A percentile compares a stretch with the other conserved stretches of the same genome.
phyloP scores from a whole-genome alignment of 2,329 filamentous ascomycete species.

The Colletotrichum gigasporum region DNA sequence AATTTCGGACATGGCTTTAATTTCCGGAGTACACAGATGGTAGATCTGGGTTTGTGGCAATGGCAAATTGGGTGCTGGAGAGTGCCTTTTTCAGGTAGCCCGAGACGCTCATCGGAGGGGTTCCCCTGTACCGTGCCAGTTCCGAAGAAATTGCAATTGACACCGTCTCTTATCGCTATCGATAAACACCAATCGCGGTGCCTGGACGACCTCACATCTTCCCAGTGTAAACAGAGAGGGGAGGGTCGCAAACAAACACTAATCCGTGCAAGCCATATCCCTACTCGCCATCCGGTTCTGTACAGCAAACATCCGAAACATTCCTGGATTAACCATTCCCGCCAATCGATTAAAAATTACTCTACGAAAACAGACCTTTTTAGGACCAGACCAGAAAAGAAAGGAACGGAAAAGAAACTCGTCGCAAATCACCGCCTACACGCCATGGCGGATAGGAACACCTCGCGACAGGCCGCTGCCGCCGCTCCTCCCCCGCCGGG shows the following conservation, averaged over 20 bases:
- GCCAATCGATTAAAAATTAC: not conserved
- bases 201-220: constrained; percentile 19
- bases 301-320: not conserved
- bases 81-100: too few relatives aligned
- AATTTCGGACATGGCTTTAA: too few relatives aligned
- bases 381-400: not conserved
- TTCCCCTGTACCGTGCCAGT: not conserved
- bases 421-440: not conserved
- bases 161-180: constrained; percentile 27
- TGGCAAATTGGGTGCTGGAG: too few relatives aligned
- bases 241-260: not conserved
- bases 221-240: constrained; percentile 30
- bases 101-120: too few relatives aligned
- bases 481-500: constrained; percentile 13
- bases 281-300: not conserved
- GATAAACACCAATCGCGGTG: not conserved
- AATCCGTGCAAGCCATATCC: not conserved
- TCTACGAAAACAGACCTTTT: not conserved
- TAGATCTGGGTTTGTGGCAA: too few relatives aligned
- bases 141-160: not conserved
- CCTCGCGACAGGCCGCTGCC: constrained; percentile 19
- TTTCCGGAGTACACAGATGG: too few relatives aligned
- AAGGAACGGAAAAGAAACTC: not conserved
- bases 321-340: not conserved
- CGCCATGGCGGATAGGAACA: constrained; percentile 24